These are phyloP conservation scores for Agastache rugosa DNA, from an alignment of 257 asterid species.

Conservation along the genomic window DNA sequence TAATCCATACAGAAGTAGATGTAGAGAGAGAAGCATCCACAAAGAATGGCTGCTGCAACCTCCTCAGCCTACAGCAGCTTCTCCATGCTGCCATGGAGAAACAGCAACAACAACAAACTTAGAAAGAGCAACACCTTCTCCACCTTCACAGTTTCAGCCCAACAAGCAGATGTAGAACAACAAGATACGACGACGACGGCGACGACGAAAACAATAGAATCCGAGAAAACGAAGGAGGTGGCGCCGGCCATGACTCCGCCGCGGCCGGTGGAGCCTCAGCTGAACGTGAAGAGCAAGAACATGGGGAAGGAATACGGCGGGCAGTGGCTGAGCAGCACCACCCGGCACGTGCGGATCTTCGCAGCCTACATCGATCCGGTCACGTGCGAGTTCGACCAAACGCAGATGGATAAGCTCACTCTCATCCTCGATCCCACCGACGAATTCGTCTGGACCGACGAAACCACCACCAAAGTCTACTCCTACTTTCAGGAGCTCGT, in stretches of 20 bases:
- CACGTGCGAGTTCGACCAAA: conserved; percentile 80
- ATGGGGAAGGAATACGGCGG: conserved; percentile 77
- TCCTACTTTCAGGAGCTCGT: conserved; percentile 87
- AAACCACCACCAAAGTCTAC: conserved; percentile 72
- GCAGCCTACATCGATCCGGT: conserved; percentile 89
- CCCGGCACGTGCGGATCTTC: conserved; percentile 77
- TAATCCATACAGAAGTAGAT: too few species aligned
- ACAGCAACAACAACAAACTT: conserved; percentile 36
- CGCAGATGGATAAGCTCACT: conserved; percentile 87
- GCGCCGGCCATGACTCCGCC: conserved; percentile 39
- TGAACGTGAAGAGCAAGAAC: conserved; percentile 74
- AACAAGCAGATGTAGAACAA: conserved; percentile 51
- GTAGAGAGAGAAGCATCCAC: neutral
- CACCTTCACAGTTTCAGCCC: conserved; percentile 52
- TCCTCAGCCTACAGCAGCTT: conserved; percentile 59
- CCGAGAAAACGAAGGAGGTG: conserved; percentile 14
- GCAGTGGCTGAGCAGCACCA: conserved; percentile 87
- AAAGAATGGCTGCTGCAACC: conserved; percentile 71
- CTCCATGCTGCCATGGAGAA: conserved; percentile 58
- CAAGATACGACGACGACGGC: conserved; percentile 42
- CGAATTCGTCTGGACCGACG: conserved; percentile 84
- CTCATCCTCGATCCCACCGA: conserved; percentile 86
- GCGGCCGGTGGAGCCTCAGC: conserved; percentile 70
- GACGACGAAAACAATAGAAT: conserved; percentile 40
- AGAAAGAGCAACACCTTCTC: conserved; percentile 32